Base-by-base conservation (phyloP, 1,284 basidiomycete genomes). In the Boletus sp. region DNA sequence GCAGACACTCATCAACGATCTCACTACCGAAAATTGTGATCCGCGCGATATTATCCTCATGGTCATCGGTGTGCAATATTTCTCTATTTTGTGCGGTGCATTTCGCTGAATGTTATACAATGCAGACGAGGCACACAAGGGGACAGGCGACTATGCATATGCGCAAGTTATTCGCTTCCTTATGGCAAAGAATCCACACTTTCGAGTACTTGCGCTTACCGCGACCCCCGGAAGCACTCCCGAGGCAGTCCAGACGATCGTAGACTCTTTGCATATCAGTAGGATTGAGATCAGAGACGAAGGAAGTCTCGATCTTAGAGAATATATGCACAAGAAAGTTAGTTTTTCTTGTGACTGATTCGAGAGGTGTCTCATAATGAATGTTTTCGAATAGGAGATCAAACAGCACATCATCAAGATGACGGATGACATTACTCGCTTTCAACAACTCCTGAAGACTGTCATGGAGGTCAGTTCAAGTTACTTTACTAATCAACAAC, bases 261-360 rank as follows among this genome's bases (percentile, higher is more conserved):
- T 99, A 16, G 94, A 99, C 68, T 88, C 89, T 13, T 78, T 99
- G n/a, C 97, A 99, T 71, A 97, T 99, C 63, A 94, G 94, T 66
- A 86, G 88, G 56, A 96, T 99, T 62, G 96, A 99, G 71, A 94
- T 98, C 60, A 84, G 97, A 54, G 89, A 96, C 67, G 97, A 98
- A 68, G 83, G 89, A 56, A 95, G 94, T 63, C 76, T 96, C 42
- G 97, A 99, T 73, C 81, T 99, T 41, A 83, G 84, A 61, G 82
- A 83, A 46, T 99, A 98, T 71, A 84, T 96, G 65, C 89, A 96
- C 71, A 85, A 91, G 64, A 99, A 99, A 81, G 92, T 86, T 24
- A 67, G 59, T 47, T 50, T 47, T 47, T 29, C 31, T 39, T 51
- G 16, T 33, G 12, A 37, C 48, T 20, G 33, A 49, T 36, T 15